Percentiles rank a stretch among this genome's conserved stretches.
phyloP scores from a whole-genome alignment of 2,329 filamentous ascomycete genomes.

The Fusarium sp. region DNA sequence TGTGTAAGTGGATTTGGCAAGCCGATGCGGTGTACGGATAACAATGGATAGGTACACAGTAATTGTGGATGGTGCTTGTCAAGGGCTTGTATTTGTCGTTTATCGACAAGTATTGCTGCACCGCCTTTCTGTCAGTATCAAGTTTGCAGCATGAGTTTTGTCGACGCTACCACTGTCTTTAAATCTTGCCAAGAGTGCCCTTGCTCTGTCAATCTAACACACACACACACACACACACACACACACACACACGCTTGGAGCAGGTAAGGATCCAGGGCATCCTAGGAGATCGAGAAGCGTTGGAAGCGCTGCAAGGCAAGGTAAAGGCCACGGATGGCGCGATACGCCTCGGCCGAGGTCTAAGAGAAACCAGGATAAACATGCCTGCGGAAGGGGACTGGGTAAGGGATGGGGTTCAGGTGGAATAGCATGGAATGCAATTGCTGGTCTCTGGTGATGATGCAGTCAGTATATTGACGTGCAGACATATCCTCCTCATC shows the following conservation, averaged over 20 bases:
- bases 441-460: background rate
- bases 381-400: constrained; percentile 15
- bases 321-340: constrained; percentile 30
- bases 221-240: no score
- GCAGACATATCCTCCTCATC: constrained; percentile 7
- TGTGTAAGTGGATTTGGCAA: constrained; percentile 16
- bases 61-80: no score
- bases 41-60: no score
- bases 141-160: background rate
- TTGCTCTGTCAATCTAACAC: constrained; percentile 9
- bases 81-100: no score
- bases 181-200: constrained; percentile 21
- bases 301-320: constrained; percentile 17
- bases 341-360: constrained; percentile 37
- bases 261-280: constrained; percentile 26
- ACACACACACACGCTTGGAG: constrained; percentile 23
- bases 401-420: constrained; percentile 5
- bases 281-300: constrained; percentile 24
- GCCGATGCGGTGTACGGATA: background rate
- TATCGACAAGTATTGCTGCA: no score
- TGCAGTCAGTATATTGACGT: background rate
- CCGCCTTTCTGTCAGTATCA: background rate
- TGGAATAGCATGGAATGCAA: background rate
- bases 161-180: no score
- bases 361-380: constrained; percentile 19